phyloP scores from a whole-genome alignment of 306 rosid genomes.

The Lathyrus oleraceus region DNA sequence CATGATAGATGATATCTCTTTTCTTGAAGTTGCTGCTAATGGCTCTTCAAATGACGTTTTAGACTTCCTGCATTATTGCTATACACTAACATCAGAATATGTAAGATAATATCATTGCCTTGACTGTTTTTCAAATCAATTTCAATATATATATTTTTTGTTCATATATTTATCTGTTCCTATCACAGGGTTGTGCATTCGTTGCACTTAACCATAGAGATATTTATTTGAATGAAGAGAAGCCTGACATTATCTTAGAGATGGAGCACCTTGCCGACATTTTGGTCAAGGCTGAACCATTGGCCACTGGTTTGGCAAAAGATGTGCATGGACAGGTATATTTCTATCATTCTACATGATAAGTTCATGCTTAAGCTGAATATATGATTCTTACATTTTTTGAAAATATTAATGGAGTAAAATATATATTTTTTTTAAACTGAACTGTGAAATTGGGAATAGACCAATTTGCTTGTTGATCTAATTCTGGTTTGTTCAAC shows the following conservation, averaged over 20 bases:
- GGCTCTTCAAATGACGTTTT: slow-evolving; percentile 71
- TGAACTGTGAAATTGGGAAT: no score
- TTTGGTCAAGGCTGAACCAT: slow-evolving; percentile 74
- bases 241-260: slow-evolving; percentile 62
- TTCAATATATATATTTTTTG: not conserved
- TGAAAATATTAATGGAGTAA: not conserved
- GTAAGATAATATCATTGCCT: slow-evolving; percentile 47
- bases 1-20: slow-evolving; percentile 78
- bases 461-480: no score
- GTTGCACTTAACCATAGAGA: slow-evolving; percentile 78
- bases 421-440: no score
- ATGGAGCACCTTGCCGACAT: slow-evolving; percentile 83
- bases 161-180: slow-evolving; percentile 34
- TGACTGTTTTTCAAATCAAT: not conserved
- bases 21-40: slow-evolving; percentile 82
- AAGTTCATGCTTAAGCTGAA: slow-evolving; percentile 3
- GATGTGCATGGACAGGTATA: slow-evolving; percentile 98
- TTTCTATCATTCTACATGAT: slow-evolving; percentile 5
- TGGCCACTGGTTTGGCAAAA: slow-evolving; percentile 91
- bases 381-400: not conserved
- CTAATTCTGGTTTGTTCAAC: no score
- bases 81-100: slow-evolving; percentile 66
- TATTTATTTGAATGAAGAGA: slow-evolving; percentile 62
- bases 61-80: slow-evolving; percentile 91
- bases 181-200: slow-evolving; percentile 68